phyloP scores from a whole-genome alignment of 495 filamentous ascomycete genomes.

The Letharia lupina region DNA sequence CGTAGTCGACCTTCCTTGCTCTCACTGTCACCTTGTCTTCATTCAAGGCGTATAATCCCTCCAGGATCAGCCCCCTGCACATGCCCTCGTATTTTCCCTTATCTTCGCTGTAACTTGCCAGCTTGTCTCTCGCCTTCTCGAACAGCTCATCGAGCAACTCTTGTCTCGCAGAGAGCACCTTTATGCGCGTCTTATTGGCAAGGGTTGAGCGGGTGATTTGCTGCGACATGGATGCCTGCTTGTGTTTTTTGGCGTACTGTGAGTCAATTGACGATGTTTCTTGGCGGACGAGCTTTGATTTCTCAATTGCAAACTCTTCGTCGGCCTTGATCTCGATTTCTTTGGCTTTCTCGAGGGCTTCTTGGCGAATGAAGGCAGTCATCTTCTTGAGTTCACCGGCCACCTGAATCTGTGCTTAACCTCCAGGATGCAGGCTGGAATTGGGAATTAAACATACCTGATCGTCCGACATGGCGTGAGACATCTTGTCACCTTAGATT shows the following conservation, averaged over 20 bases:
- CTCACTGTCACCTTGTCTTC: slow-evolving; percentile 67
- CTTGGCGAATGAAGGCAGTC: slow-evolving; percentile 99
- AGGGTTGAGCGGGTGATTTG: slow-evolving; percentile 93
- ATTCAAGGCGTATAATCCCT: slow-evolving; percentile 80
- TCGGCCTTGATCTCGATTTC: slow-evolving; percentile 97
- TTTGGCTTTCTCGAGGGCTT: slow-evolving; percentile 90
- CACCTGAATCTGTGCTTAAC: slow-evolving; percentile 50
- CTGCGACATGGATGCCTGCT: slow-evolving; percentile 91
- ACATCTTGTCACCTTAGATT: slow-evolving; percentile 53
- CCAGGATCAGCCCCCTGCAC: slow-evolving; percentile 72
- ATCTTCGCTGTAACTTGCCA: slow-evolving; percentile 58
- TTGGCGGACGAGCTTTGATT: slow-evolving; percentile 92
- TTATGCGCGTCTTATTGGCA: slow-evolving; percentile 87
- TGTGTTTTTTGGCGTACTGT: slow-evolving; percentile 94
- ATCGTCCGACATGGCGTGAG: slow-evolving; percentile 92
- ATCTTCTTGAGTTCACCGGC: slow-evolving; percentile 96
- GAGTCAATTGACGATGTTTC: slow-evolving; percentile 89
- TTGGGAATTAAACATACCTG: slow-evolving; percentile 52
- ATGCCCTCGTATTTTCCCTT: slow-evolving; percentile 61
- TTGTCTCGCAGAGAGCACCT: slow-evolving; percentile 76
- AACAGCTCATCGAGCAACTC: slow-evolving; percentile 90
- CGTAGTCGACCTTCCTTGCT: slow-evolving; percentile 71
- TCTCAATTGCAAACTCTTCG: slow-evolving; percentile 96
- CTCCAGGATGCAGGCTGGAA: neutral
- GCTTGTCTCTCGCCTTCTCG: slow-evolving; percentile 59